phyloP scores from a whole-genome alignment of 2,329 filamentous ascomycete genomes.

The Mariannaea elegans region DNA sequence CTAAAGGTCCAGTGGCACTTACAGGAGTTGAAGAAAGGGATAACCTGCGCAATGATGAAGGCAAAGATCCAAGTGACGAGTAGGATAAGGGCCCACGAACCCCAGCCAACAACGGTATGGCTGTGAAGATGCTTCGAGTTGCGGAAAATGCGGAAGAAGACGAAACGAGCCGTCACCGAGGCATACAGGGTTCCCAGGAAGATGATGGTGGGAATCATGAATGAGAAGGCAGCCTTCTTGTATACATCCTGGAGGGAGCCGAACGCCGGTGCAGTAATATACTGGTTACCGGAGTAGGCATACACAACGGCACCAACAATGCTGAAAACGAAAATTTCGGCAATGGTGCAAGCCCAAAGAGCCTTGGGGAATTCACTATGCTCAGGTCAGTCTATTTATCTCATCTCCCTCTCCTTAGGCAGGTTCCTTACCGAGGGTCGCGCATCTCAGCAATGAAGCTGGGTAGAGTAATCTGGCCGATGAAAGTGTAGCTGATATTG shows the following conservation, averaged over 20 bases:
- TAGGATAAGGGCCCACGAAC: slow-evolving; percentile 78
- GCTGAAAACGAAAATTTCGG: slow-evolving; percentile 86
- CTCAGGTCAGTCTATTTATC: slow-evolving; percentile 39
- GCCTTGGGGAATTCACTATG: slow-evolving; percentile 87
- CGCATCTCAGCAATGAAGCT: slow-evolving; percentile 97
- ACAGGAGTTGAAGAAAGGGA: slow-evolving; percentile 89
- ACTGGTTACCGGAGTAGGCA: slow-evolving; percentile 87
- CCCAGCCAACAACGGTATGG: slow-evolving; percentile 86
- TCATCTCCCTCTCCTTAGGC: not conserved
- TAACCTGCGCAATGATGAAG: slow-evolving; percentile 91
- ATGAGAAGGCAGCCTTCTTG: slow-evolving; percentile 90
- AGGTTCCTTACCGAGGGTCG: slow-evolving; percentile 56
- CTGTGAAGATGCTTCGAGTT: slow-evolving; percentile 80
- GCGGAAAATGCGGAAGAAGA: slow-evolving; percentile 90
- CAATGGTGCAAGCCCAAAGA: slow-evolving; percentile 88
- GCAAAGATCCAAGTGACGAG: slow-evolving; percentile 79
- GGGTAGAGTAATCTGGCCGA: slow-evolving; percentile 92
- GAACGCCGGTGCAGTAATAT: slow-evolving; percentile 88
- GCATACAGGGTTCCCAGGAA: slow-evolving; percentile 93
- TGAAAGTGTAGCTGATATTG: slow-evolving; percentile 97
- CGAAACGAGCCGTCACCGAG: slow-evolving; percentile 86
- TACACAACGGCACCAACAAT: slow-evolving; percentile 84
- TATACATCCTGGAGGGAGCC: slow-evolving; percentile 81
- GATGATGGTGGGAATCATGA: slow-evolving; percentile 95
- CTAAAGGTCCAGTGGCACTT: slow-evolving; percentile 39